Conservation (phyloP, 305 asterid species). For the Euphrasia arctica region DNA sequence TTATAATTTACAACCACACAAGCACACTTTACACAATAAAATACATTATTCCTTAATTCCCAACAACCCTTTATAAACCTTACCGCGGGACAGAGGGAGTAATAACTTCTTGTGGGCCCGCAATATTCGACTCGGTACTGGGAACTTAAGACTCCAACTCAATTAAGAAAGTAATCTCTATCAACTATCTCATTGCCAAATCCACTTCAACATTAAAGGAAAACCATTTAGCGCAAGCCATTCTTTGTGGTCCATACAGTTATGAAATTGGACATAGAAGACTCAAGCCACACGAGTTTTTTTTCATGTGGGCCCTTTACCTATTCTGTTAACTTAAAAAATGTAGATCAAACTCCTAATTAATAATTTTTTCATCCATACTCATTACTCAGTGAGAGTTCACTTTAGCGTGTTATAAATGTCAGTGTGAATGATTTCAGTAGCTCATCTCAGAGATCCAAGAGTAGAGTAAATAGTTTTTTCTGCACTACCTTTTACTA, state of each 20-base stretch:
- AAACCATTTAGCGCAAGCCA: background rate
- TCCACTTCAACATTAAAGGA: background rate
- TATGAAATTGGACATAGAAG: slow-evolving; percentile 1
- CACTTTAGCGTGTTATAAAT: background rate
- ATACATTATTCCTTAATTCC: too few species aligned
- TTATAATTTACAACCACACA: too few species aligned
- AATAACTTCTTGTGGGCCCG: too few species aligned
- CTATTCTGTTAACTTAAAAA: background rate
- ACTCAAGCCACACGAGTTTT: background rate
- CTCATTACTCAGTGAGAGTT: background rate
- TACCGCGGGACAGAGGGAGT: too few species aligned
- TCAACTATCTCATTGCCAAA: background rate
- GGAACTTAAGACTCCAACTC: background rate
- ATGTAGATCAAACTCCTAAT: background rate
- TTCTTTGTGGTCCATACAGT: background rate
- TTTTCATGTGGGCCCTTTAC: background rate
- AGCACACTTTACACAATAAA: too few species aligned
- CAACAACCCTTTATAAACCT: too few species aligned
- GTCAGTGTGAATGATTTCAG: background rate
- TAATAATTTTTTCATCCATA: background rate
- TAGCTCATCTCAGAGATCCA: background rate
- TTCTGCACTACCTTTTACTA: background rate
- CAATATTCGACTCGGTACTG: too few species aligned
- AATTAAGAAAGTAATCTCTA: background rate
- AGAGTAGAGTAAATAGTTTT: background rate